Base-by-base conservation (phyloP, 2,329 filamentous ascomycete genomes). In the Aspergillus fischeri region DNA sequence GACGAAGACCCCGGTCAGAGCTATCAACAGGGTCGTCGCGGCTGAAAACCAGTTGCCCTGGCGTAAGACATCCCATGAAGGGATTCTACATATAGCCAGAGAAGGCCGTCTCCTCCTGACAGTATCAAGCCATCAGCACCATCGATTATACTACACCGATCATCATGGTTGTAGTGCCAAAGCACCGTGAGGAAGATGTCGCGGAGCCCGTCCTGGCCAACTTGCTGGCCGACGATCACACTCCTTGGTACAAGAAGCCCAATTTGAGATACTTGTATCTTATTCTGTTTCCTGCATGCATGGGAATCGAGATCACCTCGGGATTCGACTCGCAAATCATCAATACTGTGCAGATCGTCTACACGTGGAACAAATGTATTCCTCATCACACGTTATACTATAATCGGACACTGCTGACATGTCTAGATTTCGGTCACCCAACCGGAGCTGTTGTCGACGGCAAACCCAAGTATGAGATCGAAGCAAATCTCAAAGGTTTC, bases 281-380 rank as follows among this genome's bases (percentile, higher is more conserved):
- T 6, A 70, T 83, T 58, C 77, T 87, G 51, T 82, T 86, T 57
- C 82, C 82, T 24, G 82, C 81, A 47, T 85, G 81, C 67, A 82
- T 86, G 74, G 84, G 84, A 49, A 83, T 86, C 56, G 84, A 86
- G 71, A 83, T 83, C 65, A 85, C 83, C 0, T 83, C 81, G 3
- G 83, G 83, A 0, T 86, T 85, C 62, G 83, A 84, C 63, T 80
- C 78, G 3, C 80, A 76, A 28, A 77, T 81, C 67, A 78, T 78
- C 64, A 78, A 77, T 60, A 75, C 74, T 0, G 65, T 78, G 1
- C 76, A 78, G 56, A 74, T 77, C 57, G 69, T 73, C 24, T 64
- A 67, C 42, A 63, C 67, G 4, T 78, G 74, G 67, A 70, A 75
- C 50, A 63, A 69, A n/a, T 78, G 75, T 73, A 64, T 56, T 44